A percentile compares a stretch with the other conserved stretches of the same genome.
Evolutionary conservation across 106 monocot species (phyloP).

Genomic region (Dioscorea alata): DNA sequence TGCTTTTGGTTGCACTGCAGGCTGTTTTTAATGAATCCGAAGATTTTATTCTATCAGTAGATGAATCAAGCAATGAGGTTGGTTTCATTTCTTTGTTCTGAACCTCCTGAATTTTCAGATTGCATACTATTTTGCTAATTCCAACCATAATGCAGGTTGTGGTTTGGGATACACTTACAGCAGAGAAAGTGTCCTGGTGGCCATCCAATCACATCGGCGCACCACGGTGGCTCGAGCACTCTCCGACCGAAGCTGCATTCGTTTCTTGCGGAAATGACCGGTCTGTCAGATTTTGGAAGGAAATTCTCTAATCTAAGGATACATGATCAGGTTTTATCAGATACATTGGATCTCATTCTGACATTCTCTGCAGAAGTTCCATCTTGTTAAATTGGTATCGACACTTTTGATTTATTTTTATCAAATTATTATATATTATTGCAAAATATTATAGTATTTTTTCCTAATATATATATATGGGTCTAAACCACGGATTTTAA

Average conservation of each 20-base stretch:
- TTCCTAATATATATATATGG: too few species aligned
- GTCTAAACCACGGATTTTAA: too few species aligned
- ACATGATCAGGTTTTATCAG: not conserved
- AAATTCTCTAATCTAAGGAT: slow-evolving; percentile 14
- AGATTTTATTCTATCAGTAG: slow-evolving; percentile 77
- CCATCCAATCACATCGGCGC: slow-evolving; percentile 73
- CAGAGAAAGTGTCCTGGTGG: slow-evolving; percentile 69
- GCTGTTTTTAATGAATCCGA: slow-evolving; percentile 88
- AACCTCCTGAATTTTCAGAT: not conserved
- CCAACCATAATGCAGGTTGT: slow-evolving; percentile 45
- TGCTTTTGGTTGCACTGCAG: slow-evolving; percentile 21
- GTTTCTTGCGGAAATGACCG: slow-evolving; percentile 77
- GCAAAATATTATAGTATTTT: too few species aligned
- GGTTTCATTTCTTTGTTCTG: slow-evolving; percentile 1
- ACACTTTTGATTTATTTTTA: too few species aligned
- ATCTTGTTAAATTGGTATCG: too few species aligned
- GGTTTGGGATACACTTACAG: slow-evolving; percentile 84
- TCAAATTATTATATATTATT: too few species aligned
- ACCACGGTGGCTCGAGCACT: slow-evolving; percentile 86
- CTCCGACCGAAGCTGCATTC: slow-evolving; percentile 66
- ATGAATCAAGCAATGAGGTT: slow-evolving; percentile 89
- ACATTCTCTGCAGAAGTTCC: too few species aligned
- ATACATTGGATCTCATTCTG: too few species aligned
- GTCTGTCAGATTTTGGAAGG: slow-evolving; percentile 88
- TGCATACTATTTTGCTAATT: too few species aligned